Evolutionary conservation across 768 basidiomycete species (phyloP), one percentile per base, ranked within the genome.

Genomic region (Candolleomyces eurysporus): DNA sequence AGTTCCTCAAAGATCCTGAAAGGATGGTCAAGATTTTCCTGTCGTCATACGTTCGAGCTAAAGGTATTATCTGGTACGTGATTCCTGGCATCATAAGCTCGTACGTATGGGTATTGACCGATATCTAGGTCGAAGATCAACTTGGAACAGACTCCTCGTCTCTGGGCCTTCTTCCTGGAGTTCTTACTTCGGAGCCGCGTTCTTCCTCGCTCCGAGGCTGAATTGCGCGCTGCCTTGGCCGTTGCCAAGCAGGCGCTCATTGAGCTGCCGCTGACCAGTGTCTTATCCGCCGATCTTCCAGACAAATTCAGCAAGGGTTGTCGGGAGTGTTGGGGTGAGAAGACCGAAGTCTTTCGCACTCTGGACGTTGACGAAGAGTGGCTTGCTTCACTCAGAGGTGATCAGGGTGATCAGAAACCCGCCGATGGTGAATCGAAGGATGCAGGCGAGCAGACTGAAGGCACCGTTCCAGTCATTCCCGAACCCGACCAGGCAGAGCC

Each of bases 41-140:
- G 61, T 88, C 89, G 0, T 88, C 88, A 5, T 82, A 84, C 65
- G 87, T 86, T 74, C 78, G 84, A 40, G 81, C 85, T 58, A 83
- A 84, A 60, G 91, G 91, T 26, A 78, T 90, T 51, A 80, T 86
- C 58, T 91, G 87, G 90, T 90, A 61, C n/a, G 54, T 19, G 4
- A n/a, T 17, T 7, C 9, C 36, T 16, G 8, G 22, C 79, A 68
- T 9, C 5, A 54, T 63, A 31, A 39, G 56, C 50, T 51, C 4
- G 42, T 39, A 7, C 32, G 45, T 54, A 58, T 58, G 22, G 19
- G 5, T 17, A n/a, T 52, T 59, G 43, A 53, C 31, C 26, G 61
- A 17, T 58, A 54, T 19, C 42, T 65, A 83, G 82, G 78, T 68
- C 77, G 0, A 77, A 78, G 26, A 71, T 65, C 39, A 81, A 82